phyloP scores from a whole-genome alignment of 495 filamentous ascomycete genomes.

The Apodospora peruviana region DNA sequence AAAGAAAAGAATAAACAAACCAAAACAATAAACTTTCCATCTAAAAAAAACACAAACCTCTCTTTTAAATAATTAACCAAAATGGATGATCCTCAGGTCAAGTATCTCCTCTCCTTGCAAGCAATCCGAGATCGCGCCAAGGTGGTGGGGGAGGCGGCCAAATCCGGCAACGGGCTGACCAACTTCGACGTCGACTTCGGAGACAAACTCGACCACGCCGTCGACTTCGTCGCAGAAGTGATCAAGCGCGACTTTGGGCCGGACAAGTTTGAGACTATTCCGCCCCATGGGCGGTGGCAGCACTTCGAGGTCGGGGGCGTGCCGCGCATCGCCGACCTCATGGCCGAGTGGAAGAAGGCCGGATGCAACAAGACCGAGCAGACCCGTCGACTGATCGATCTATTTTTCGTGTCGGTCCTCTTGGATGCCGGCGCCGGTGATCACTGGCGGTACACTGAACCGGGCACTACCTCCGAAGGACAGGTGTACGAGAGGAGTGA shows the following conservation, averaged over 20 bases:
- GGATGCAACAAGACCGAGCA: conserved; percentile 52
- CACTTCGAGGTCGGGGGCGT: conserved; percentile 66
- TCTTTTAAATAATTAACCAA: too few relatives aligned
- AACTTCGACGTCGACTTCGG: conserved; percentile 10
- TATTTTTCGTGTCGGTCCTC: conserved; percentile 64
- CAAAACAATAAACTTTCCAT: too few relatives aligned
- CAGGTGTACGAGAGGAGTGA: conserved; percentile 48
- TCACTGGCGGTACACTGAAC: conserved; percentile 53
- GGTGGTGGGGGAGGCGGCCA: conserved; percentile 4
- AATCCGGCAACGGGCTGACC: conserved; percentile 3
- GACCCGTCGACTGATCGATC: conserved; percentile 59
- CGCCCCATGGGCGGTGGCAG: conserved; percentile 66
- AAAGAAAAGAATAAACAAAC: too few relatives aligned
- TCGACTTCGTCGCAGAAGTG: conserved; percentile 4
- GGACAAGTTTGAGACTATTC: conserved; percentile 41
- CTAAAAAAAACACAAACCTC: too few relatives aligned
- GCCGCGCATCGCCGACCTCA: conserved; percentile 61
- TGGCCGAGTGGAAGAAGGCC: conserved; percentile 29
- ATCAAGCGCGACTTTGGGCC: conserved; percentile 51
- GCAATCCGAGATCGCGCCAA: conserved; percentile 14
- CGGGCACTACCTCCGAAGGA: conserved; percentile 42
- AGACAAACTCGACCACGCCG: conserved; percentile 4
- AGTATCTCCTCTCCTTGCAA: conserved; percentile 12
- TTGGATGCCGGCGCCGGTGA: conserved; percentile 64
- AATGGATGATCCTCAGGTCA: conserved; percentile 2